These are phyloP conservation scores for Colletotrichum destructivum DNA, from an alignment of 2,329 filamentous ascomycete genomes.

Conservation along the genomic window DNA sequence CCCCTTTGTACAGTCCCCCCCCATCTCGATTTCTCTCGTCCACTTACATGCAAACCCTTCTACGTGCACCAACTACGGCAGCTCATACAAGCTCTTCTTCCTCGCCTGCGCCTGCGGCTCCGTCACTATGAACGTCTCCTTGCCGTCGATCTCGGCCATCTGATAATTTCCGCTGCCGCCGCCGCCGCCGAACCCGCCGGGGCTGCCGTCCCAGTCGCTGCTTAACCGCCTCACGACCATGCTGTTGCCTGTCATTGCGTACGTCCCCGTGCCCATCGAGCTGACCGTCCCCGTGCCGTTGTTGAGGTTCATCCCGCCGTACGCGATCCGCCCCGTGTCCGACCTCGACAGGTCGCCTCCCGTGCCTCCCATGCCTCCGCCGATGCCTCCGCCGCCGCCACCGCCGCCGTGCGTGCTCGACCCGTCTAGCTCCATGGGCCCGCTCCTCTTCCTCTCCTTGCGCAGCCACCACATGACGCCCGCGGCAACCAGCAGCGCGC, in stretches of 20 bases:
- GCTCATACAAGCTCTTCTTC: slow-evolving; percentile 38
- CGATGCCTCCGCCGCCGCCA: background rate
- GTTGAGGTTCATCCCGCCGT: slow-evolving; percentile 18
- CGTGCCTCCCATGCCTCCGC: background rate
- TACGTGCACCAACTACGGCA: slow-evolving; percentile 13
- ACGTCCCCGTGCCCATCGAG: slow-evolving; percentile 39
- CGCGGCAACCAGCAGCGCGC: slow-evolving; percentile 31
- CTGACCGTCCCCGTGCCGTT: slow-evolving; percentile 30
- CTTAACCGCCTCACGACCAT: slow-evolving; percentile 17
- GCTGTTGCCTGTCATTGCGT: background rate
- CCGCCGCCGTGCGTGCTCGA: slow-evolving; percentile 9
- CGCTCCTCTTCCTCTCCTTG: slow-evolving; percentile 21
- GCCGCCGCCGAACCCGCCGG: slow-evolving; percentile 20
- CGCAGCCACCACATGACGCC: slow-evolving; percentile 37
- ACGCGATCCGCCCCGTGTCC: slow-evolving; percentile 18
- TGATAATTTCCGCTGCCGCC: slow-evolving; percentile 31
- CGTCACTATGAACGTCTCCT: slow-evolving; percentile 25
- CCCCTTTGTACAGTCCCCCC: slow-evolving; percentile 10
- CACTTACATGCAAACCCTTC: background rate
- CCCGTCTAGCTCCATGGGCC: slow-evolving; percentile 23
- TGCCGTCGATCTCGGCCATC: slow-evolving; percentile 39
- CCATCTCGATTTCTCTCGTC: background rate
- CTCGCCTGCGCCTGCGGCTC: slow-evolving; percentile 22
- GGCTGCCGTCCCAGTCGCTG: slow-evolving; percentile 34
- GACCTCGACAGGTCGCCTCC: slow-evolving; percentile 3